Base-by-base conservation (phyloP, 257 asterid genomes). In the Nicotiana undulata region DNA sequence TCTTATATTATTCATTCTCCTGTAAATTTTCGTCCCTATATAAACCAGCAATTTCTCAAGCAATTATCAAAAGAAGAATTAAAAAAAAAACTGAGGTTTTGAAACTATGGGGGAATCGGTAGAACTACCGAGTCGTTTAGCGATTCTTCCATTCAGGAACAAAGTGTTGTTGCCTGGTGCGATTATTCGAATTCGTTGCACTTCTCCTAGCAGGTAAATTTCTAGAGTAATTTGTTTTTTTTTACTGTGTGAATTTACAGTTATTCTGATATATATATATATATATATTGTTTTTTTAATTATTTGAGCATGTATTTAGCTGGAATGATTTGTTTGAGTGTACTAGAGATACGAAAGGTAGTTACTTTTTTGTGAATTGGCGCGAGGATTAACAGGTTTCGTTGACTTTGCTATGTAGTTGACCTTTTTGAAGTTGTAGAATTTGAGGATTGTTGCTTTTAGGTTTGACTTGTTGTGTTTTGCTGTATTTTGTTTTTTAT, bases 141-240 rank as follows among this genome's bases (percentile, higher is more conserved):
- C 98, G 31, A 94, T 96, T 87, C 93, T 96, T 29, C 98, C 98
- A 2, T 96, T 96, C 77, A 89, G 98, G 80, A 96, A 96, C 90
- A 94, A 96, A 78, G 99, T 96, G 11, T 85, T 96, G 82, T 89
- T 96, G 75, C 99, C 99, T 32, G 99, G 99, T 81, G 98, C 99
- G 17, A 92, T 96, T 26, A 94, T 96, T 85, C 94, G 98, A 68
- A 94, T 96, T 84, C 95, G 99, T 40, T 96, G 99, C 88, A 96
- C 98, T 85, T 94, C 98, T 22, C 90, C 97, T 24, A 93, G 98
- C 98, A 96, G 99, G 98, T 93, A 32, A 18, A 4, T 16, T 20
- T 22, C 28, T 63, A 12, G 72, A 65, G 20, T 0, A 11, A 16
- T 31, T 58, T 78, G 7, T 63, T 32, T 18, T 17, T 17, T 4